Evolutionary conservation across 371 early-diverging fungal species (phyloP), one percentile per base, ranked within the genome.

Genomic region (Lichtheimia corymbifera): DNA sequence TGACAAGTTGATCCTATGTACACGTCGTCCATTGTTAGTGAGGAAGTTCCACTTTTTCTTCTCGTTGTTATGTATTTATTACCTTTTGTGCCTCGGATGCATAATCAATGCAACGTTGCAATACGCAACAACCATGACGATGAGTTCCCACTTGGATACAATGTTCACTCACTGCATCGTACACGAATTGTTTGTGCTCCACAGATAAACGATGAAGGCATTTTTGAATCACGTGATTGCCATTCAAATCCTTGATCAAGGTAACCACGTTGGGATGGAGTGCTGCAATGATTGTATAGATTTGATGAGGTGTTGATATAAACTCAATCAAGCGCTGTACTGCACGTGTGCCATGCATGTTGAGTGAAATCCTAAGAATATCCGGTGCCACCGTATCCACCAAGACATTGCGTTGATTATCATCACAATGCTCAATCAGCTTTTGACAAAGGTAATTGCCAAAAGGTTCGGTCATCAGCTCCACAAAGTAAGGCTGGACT

Each of bases 211-310:
- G 78, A 68, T 90, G 89, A 44, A 99, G 84, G 65, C 96, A 96
- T 75, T 97, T 98, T 77, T 99, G 99, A 53, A 99, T 90, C 25
- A 98, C 98, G 67, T 99, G 99, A 77, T 99, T 99, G 51, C 99
- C 98, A 71, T 99, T 99, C 49, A 97, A 85, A 70, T 97, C 97
- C 67, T 95, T 92, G 64, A 98, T 93, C 54, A 98, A 71, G 7
- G 89, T 76, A 6, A 96, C 92, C 1, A 96, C 91, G 63, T 90
- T 85, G 12, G 83, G 80, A 58, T 84, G 78, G 18, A 98, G 74
- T 17, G 96, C 92, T 6, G 67, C 66, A 15, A 87, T 85, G 3
- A 94, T 82, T 4, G 88, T 73, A 11, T 85, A 77, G 58, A 92
- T 91, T 76, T 91, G 91, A 55, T 83, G 71, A 24, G 83, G 79